phyloP scores from a whole-genome alignment of 352 stramenopile genomes.

The Phytophthora citrophthora region DNA sequence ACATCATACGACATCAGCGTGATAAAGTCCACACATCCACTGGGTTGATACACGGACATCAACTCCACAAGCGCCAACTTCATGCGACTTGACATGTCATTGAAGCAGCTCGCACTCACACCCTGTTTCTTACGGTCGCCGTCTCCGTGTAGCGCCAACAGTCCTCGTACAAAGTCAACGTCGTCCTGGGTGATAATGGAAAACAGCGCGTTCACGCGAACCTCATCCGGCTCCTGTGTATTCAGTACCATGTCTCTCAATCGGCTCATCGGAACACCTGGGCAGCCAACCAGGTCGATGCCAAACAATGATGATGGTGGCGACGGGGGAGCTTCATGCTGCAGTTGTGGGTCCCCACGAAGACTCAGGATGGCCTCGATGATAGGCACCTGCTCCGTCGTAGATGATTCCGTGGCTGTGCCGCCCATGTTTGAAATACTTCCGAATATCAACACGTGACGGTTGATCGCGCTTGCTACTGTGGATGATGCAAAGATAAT shows the following conservation, averaged over 20 bases:
- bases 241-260: constrained; percentile 73
- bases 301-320: constrained; percentile 56
- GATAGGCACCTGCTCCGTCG: constrained; percentile 78
- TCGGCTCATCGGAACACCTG: constrained; percentile 65
- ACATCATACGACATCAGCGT: constrained; percentile 77
- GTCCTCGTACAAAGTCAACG: constrained; percentile 65
- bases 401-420: constrained; percentile 75
- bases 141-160: constrained; percentile 64
- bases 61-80: constrained; percentile 77
- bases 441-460: constrained; percentile 79
- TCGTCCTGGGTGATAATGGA: constrained; percentile 73
- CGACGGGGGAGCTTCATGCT: constrained; percentile 29
- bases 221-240: constrained; percentile 57
- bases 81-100: constrained; percentile 74
- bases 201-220: constrained; percentile 73
- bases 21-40: constrained; percentile 70
- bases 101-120: constrained; percentile 58
- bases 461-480: constrained; percentile 73
- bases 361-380: constrained; percentile 80
- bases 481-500: constrained; percentile 71
- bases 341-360: constrained; percentile 49
- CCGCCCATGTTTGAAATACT: constrained; percentile 74
- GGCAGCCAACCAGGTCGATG: constrained; percentile 53
- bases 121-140: constrained; percentile 73
- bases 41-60: constrained; percentile 65